Evolutionary conservation across 164 flowering plant species (phyloP).

Genomic region (Stephania cephalantha): DNA sequence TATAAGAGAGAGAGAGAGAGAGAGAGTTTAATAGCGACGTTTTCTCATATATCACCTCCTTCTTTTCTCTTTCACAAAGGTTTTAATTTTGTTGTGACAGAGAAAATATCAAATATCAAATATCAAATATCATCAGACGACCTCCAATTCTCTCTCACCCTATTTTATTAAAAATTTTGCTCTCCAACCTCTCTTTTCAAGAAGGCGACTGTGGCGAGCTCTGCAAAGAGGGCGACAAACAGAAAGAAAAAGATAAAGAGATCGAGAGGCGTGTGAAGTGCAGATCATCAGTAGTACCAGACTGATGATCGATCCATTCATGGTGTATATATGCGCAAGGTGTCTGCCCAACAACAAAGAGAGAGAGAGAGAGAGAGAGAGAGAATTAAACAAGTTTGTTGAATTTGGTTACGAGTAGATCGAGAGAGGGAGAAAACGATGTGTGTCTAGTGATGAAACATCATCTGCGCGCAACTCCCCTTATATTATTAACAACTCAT

Average conservation of each 20-base stretch:
- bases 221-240: constrained; percentile 28
- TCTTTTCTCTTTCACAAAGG: constrained; percentile 1
- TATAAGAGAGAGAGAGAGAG: constrained; percentile 19
- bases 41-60: constrained; percentile 14
- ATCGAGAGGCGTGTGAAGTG: constrained; percentile 7
- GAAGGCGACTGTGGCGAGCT: constrained; percentile 38
- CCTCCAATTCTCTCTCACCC: neutral
- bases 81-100: constrained; percentile 5
- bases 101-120: constrained; percentile 10
- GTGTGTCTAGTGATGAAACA: constrained; percentile 25
- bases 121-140: constrained; percentile 16
- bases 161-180: constrained; percentile 4
- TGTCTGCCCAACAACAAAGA: constrained; percentile 22
- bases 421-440: constrained; percentile 57
- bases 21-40: constrained; percentile 39
- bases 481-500: constrained; percentile 14
- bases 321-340: neutral
- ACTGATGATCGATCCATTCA: neutral
- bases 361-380: constrained; percentile 30
- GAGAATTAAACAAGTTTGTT: constrained; percentile 26
- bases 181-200: constrained; percentile 29
- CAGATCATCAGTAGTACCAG: neutral
- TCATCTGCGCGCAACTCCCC: neutral
- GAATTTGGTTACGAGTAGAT: too few relatives aligned
- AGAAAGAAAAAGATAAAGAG: constrained; percentile 18